A percentile compares a stretch with the other conserved stretches of the same genome.
Conservation (phyloP, 305 asterid species). For the Solanum chacoense region DNA sequence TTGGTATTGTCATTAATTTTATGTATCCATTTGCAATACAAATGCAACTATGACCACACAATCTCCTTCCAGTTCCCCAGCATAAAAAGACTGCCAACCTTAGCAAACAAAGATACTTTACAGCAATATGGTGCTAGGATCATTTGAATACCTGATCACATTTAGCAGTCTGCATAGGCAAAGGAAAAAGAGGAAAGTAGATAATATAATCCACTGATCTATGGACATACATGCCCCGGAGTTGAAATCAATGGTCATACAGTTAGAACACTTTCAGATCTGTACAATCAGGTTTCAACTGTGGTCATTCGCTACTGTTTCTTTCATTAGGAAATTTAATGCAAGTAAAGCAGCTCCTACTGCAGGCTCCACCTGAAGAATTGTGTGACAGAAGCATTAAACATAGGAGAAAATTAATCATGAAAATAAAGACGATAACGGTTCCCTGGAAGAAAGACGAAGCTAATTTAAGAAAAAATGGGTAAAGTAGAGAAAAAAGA, state of each 20-base stretch:
- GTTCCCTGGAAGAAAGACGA: background rate
- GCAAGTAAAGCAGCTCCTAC: conserved; percentile 76
- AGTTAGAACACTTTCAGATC: background rate
- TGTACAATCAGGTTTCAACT: conserved; percentile 20
- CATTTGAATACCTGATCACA: background rate
- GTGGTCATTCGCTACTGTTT: conserved; percentile 29
- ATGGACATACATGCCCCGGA: background rate
- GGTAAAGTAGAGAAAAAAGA: background rate
- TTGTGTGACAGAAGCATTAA: background rate
- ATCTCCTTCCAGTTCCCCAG: background rate
- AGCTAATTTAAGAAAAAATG: background rate
- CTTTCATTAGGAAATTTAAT: conserved; percentile 51
- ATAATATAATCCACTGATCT: background rate
- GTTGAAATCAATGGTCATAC: background rate
- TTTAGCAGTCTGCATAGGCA: background rate
- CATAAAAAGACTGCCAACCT: background rate
- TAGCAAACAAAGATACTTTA: background rate
- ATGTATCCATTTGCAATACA: background rate
- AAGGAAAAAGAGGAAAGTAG: background rate
- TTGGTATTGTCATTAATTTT: background rate
- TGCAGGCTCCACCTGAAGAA: conserved; percentile 75
- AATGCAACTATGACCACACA: background rate
- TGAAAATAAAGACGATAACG: background rate
- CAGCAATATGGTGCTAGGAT: background rate
- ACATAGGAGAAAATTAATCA: background rate